Evolutionary conservation across 768 basidiomycete genomes (phyloP).

Genomic region (Trametes coccinea): DNA sequence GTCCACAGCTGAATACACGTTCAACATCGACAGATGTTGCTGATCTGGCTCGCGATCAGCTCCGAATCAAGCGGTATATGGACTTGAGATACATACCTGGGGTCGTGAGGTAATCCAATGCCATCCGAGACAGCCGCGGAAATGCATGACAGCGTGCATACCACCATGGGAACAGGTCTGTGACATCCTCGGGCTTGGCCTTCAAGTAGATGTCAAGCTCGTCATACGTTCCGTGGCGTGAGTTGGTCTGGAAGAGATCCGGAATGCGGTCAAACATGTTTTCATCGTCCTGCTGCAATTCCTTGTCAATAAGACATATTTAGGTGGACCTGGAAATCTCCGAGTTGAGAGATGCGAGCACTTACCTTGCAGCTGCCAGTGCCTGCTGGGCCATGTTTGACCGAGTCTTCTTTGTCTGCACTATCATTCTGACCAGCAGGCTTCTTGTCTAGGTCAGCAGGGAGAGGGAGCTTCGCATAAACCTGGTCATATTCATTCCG

Average conservation of each 20-base stretch:
- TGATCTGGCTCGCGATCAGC: slow-evolving; percentile 9
- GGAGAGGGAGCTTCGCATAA: background rate
- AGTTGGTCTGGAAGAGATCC: background rate
- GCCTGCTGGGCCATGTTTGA: background rate
- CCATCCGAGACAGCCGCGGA: slow-evolving; percentile 37
- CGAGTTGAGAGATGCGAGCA: background rate
- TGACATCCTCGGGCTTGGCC: slow-evolving; percentile 28
- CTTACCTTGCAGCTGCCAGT: background rate
- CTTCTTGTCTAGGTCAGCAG: background rate
- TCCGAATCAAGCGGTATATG: background rate
- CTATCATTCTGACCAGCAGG: too few relatives aligned
- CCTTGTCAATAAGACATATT: too few relatives aligned
- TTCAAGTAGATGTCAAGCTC: slow-evolving; percentile 35
- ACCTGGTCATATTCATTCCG: background rate
- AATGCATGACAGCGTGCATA: slow-evolving; percentile 21
- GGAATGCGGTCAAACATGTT: slow-evolving; percentile 37
- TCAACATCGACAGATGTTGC: slow-evolving; percentile 36
- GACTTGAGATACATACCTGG: background rate
- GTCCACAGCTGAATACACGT: slow-evolving; percentile 31
- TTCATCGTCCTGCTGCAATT: background rate
- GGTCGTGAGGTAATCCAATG: slow-evolving; percentile 32
- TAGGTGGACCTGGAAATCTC: too few relatives aligned
- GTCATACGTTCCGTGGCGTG: slow-evolving; percentile 19
- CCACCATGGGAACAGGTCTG: slow-evolving; percentile 37
- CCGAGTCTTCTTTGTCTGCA: background rate